phyloP scores from a whole-genome alignment of 108 stramenopile genomes.

The Stephanodiscus triporus region DNA sequence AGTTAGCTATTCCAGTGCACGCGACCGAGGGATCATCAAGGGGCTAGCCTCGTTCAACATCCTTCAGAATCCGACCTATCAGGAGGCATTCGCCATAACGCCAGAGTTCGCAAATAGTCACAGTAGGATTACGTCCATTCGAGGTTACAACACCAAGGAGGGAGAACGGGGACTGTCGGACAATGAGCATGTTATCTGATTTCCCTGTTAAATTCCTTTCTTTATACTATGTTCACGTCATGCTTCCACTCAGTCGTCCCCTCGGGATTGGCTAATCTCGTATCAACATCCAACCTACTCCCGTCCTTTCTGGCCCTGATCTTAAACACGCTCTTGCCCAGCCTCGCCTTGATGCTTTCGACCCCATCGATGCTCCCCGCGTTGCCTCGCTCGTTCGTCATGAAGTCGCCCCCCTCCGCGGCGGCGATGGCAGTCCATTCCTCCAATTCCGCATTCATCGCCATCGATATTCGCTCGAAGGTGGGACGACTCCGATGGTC shows the following conservation, averaged over 20 bases:
- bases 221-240: slow-evolving; percentile 52
- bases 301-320: slow-evolving; percentile 49
- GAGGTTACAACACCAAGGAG: slow-evolving; percentile 49
- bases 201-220: background rate
- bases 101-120: slow-evolving; percentile 53
- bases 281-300: slow-evolving; percentile 69
- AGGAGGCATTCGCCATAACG: slow-evolving; percentile 58
- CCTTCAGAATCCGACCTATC: slow-evolving; percentile 61
- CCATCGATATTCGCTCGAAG: slow-evolving; percentile 68
- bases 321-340: slow-evolving; percentile 50
- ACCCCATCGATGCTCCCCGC: slow-evolving; percentile 58
- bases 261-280: slow-evolving; percentile 55
- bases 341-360: slow-evolving; percentile 71
- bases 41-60: slow-evolving; percentile 58
- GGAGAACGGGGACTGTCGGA: slow-evolving; percentile 20
- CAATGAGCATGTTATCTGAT: background rate
- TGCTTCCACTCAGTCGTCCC: slow-evolving; percentile 39
- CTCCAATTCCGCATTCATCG: slow-evolving; percentile 66
- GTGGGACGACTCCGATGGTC: slow-evolving; percentile 59
- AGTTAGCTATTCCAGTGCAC: slow-evolving; percentile 51
- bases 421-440: slow-evolving; percentile 39
- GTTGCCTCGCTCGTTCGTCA: slow-evolving; percentile 43
- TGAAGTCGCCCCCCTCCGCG: slow-evolving; percentile 29
- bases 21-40: slow-evolving; percentile 58
- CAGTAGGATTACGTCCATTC: slow-evolving; percentile 47